Evolutionary conservation across 2,329 filamentous ascomycete genomes (phyloP), one percentile per base, ranked within the genome.

Genomic region (Aspergillus thermomutatus): DNA sequence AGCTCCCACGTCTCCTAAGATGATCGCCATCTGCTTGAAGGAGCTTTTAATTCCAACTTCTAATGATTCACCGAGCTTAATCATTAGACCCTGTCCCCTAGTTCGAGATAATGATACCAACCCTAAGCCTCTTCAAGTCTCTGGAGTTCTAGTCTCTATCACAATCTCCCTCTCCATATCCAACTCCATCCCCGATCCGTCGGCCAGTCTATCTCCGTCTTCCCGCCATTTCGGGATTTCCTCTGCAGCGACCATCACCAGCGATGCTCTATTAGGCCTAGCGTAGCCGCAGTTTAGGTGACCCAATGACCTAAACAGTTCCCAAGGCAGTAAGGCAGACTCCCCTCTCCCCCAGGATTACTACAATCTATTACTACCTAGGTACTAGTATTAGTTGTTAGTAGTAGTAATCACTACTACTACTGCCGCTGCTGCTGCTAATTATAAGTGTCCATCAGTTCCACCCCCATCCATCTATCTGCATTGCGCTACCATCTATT

Each of bases 371-470:
- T 34, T 34, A 34, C 28, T 34, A 34, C n/a, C 28, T 34, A 6
- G 6, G 28, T 41, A 19, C 3, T 43, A 4, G 4, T 37, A 3
- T 21, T 46, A 26, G 43, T 46, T 23, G 43, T 46, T 37, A 37
- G 14, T 43, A 43, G 40, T 43, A 43, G 21, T 43, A 21, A 21
- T 43, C 40, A 43, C 40, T 43, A 21, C 40, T 40, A 43, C 40
- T 43, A 21, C 40, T 40, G 26, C 50, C 14, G 26, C 48, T 49
- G 49, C 53, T 60, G 31, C 54, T 56, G 17, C 54, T 60, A 59
- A 59, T 60, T 59, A 60, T 60, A 60, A 60, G 53, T 47, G 28
- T 49, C 49, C 50, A 53, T 60, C 52, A 37, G 50, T 59, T 49
- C 53, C 59, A 52, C 54, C 47, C 53, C 52, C 41, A 49, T 26